Conservation (phyloP, 176 grass and related monocot species). For the Sorghum bicolor region Sorghum_bicolor_NCBIv3 NC_012872.2:46611501-46612000, state of each 20-base stretch:
- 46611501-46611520: too few relatives aligned
- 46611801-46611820: constrained; percentile 67
- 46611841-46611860: constrained; percentile 74
- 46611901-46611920: background rate
- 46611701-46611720: constrained; percentile 21
- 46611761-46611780: background rate
- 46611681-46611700: constrained; percentile 75
- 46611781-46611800: constrained; percentile 74
- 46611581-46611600: constrained; percentile 91
- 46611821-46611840: constrained; percentile 52
- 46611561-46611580: constrained; percentile 23
- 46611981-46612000: background rate
- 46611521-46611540: constrained; percentile 20
- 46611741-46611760: background rate
- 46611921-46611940: background rate
- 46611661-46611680: constrained; percentile 88
- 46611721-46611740: background rate
- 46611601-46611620: constrained; percentile 88
- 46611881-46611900: constrained; percentile 47
- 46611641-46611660: constrained; percentile 87
- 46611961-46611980: background rate
- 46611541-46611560: background rate
- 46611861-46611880: constrained; percentile 61
- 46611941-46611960: background rate
- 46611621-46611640: constrained; percentile 84